phyloP scores from a whole-genome alignment of 768 basidiomycete genomes.

The Clitopilus hobsonii region DNA sequence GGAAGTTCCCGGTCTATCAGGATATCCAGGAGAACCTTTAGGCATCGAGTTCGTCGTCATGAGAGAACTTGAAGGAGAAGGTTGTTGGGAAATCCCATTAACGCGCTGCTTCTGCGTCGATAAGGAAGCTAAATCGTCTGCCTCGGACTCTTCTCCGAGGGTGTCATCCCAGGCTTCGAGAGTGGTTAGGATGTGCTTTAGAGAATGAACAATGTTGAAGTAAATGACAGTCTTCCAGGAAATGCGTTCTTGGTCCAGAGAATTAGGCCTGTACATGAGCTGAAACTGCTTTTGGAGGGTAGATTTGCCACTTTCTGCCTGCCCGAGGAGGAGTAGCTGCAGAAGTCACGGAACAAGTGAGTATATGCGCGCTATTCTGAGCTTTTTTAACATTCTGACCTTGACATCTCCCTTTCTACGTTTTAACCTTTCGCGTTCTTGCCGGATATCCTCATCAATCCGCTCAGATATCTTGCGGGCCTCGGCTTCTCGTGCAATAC shows the following conservation, averaged over 20 bases:
- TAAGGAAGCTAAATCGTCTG: slow-evolving; percentile 25
- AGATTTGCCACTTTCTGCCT: slow-evolving; percentile 76
- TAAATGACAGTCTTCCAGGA: slow-evolving; percentile 75
- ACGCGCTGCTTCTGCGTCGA: slow-evolving; percentile 18
- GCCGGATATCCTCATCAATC: slow-evolving; percentile 76
- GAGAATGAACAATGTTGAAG: slow-evolving; percentile 69
- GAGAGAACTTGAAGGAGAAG: slow-evolving; percentile 35
- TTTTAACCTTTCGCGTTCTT: slow-evolving; percentile 61
- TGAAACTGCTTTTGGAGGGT: slow-evolving; percentile 79
- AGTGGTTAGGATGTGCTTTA: slow-evolving; percentile 63
- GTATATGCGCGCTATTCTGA: slow-evolving; percentile 28
- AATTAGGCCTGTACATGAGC: slow-evolving; percentile 73
- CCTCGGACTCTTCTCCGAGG: slow-evolving; percentile 42
- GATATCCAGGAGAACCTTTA: slow-evolving; percentile 14
- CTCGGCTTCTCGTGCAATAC: slow-evolving; percentile 65
- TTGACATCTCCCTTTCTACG: slow-evolving; percentile 73
- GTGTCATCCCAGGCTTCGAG: slow-evolving; percentile 60
- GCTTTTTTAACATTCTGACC: slow-evolving; percentile 28
- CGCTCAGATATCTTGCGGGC: slow-evolving; percentile 73
- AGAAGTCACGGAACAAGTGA: slow-evolving; percentile 14
- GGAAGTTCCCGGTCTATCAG: slow-evolving; percentile 19
- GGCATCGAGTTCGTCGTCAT: slow-evolving; percentile 18
- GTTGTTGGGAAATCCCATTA: slow-evolving; percentile 31
- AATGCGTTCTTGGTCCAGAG: slow-evolving; percentile 61
- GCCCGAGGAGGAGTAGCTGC: slow-evolving; percentile 70